phyloP scores from a whole-genome alignment of 495 filamentous ascomycete genomes.

The Saxispiralis lemnorum region DNA sequence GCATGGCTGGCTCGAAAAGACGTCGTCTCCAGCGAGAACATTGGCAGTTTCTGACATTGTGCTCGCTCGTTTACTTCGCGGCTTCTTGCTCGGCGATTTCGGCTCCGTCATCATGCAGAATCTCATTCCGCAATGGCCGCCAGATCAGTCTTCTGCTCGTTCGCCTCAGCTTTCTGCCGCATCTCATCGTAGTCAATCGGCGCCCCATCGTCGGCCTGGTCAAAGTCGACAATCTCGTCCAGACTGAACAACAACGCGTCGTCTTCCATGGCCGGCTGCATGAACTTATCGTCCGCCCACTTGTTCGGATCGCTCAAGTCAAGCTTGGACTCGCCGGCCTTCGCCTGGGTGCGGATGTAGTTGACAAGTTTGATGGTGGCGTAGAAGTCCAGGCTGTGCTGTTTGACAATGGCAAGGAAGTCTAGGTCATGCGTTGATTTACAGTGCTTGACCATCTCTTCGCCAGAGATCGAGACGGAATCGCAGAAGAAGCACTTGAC shows the following conservation, averaged over 20 bases:
- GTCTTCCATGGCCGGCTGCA: constrained; percentile 77
- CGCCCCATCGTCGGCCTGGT: background rate
- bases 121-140: too few relatives aligned
- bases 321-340: constrained; percentile 33
- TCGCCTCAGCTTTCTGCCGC: too few relatives aligned
- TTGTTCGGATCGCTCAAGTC: constrained; percentile 37
- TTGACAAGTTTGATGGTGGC: constrained; percentile 73
- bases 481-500: constrained; percentile 52
- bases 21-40: too few relatives aligned
- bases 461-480: constrained; percentile 44
- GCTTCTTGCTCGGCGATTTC: too few relatives aligned
- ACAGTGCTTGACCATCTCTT: constrained; percentile 54
- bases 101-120: too few relatives aligned
- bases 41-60: too few relatives aligned
- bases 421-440: constrained; percentile 58
- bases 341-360: constrained; percentile 45
- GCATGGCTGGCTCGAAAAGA: too few relatives aligned
- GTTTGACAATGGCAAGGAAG: constrained; percentile 43
- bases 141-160: too few relatives aligned
- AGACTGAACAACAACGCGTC: constrained; percentile 71
- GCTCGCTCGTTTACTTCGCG: too few relatives aligned
- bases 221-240: constrained; percentile 43
- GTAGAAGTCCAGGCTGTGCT: constrained; percentile 66
- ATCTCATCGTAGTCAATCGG: too few relatives aligned
- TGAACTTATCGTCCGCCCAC: constrained; percentile 56